These are phyloP conservation scores for Podila horticola DNA, from an alignment of 192 early-diverging fungal species.

Conservation along the genomic window DNA sequence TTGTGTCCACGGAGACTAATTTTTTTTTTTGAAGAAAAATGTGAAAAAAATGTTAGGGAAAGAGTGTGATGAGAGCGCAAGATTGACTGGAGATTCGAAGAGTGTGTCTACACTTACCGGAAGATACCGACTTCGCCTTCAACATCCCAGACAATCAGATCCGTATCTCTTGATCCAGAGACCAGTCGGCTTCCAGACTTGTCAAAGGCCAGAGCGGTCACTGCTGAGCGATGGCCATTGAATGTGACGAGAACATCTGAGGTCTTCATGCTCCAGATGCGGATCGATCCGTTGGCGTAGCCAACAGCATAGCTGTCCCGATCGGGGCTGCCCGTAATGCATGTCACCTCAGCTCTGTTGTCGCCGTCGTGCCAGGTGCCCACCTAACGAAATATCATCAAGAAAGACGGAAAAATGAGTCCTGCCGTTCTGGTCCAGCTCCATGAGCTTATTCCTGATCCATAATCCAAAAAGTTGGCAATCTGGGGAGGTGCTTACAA, in stretches of 20 bases:
- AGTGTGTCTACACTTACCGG: conserved; percentile 24
- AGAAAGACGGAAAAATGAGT: neutral
- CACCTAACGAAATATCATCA: conserved; percentile 43
- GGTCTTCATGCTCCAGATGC: conserved; percentile 80
- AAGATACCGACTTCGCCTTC: conserved; percentile 90
- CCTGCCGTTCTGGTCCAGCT: neutral
- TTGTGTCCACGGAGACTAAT: conserved; percentile 91
- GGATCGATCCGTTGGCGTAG: conserved; percentile 92
- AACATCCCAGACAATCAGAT: conserved; percentile 96
- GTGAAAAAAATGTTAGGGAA: neutral
- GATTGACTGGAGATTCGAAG: neutral
- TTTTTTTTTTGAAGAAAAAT: neutral
- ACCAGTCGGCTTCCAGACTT: conserved; percentile 81
- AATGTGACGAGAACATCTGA: conserved; percentile 75
- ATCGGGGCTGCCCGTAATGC: conserved; percentile 75
- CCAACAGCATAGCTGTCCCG: conserved; percentile 88
- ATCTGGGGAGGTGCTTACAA: conserved; percentile 50
- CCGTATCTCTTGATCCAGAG: conserved; percentile 93
- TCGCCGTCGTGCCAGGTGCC: conserved; percentile 83
- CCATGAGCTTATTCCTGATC: neutral
- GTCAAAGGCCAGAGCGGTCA: conserved; percentile 89
- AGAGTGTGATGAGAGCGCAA: too few species aligned
- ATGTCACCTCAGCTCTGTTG: conserved; percentile 88
- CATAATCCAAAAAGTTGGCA: too few species aligned
- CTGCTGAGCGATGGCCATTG: conserved; percentile 90